Percentiles rank a stretch among this genome's conserved stretches.
Evolutionary conservation across 2,329 filamentous ascomycete genomes (phyloP).

Genomic region (Thielaviopsis musarum): DNA sequence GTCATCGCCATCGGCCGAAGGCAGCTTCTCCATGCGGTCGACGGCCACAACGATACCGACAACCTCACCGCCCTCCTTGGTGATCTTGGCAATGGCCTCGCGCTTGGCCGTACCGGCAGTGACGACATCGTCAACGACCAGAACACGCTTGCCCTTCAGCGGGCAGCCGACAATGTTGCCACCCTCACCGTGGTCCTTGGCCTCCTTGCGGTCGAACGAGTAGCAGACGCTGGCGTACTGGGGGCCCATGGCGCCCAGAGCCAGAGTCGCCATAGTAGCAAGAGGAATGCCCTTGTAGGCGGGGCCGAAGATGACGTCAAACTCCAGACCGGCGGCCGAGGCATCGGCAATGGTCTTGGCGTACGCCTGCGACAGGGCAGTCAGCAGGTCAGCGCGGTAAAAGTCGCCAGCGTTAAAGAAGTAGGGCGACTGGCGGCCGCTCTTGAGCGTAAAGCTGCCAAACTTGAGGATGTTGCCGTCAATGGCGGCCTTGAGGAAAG

Average conservation of each 20-base stretch:
- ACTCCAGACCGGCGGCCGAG: conserved; percentile 28
- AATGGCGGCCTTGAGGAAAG: conserved; percentile 55
- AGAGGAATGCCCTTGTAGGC: conserved; percentile 96
- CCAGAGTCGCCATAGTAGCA: conserved; percentile 58
- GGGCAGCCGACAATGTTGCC: conserved; percentile 81
- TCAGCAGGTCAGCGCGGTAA: conserved; percentile 62
- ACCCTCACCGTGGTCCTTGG: conserved; percentile 89
- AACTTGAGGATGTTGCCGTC: conserved; percentile 58
- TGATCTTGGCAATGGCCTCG: conserved; percentile 81
- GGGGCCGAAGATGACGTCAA: conserved; percentile 83
- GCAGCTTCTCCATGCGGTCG: conserved; percentile 73
- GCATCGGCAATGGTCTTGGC: conserved; percentile 45
- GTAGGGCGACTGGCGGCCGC: conserved; percentile 79
- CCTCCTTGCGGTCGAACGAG: conserved; percentile 90
- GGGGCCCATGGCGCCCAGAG: conserved; percentile 53
- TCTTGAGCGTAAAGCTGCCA: conserved; percentile 80
- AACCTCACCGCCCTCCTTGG: conserved; percentile 66
- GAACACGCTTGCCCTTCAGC: conserved; percentile 66
- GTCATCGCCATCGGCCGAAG: conserved; percentile 46
- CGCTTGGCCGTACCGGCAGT: conserved; percentile 88
- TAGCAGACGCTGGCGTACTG: conserved; percentile 60
- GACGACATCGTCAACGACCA: conserved; percentile 94
- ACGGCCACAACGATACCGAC: conserved; percentile 79
- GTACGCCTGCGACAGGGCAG: conserved; percentile 66
- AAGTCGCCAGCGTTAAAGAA: conserved; percentile 96